Base-by-base conservation (phyloP, 2,329 filamentous ascomycete species). In the Tolypocladium ovalisporum region DNA sequence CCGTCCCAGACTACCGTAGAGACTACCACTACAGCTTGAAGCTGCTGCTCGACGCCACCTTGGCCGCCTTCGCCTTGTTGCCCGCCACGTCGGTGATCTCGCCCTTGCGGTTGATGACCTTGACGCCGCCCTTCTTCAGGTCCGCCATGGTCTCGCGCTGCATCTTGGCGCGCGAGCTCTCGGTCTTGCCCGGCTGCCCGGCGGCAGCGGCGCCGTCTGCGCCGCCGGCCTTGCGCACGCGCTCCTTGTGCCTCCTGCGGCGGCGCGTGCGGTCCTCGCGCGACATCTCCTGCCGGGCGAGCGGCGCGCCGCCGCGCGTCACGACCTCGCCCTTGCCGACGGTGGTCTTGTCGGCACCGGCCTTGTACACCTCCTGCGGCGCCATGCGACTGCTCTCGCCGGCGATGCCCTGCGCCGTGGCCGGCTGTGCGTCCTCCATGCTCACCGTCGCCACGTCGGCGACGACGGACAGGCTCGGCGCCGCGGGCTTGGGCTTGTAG, bases 361-460 rank as follows among this genome's bases (percentile, higher is more conserved):
- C 85, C 65, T 84, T 85, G 77, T 97, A 99, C 32, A 99, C 80
- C 72, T 99, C 94, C 69, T 97, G 94, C 3, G 94, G 94, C 52
- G 94, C 94, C 59, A 99, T 82, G 77, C 88, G 88, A 66, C 86
- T 89, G 62, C 83, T 77, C 52, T 80, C 82, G 56, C 84, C 84
- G 17, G 79, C 79, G 58, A 91, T 83, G 47, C 88, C 89, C 66
- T 86, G 85, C 49, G 89, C 88, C 0, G 87, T 90, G 19, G 88
- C 87, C 9, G 94, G 93, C 65, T 96, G 88, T 1, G 91, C 93
- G 68, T 99, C 94, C 76, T 99, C 94, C 88, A 97, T 96, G 63
- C 83, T 81, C 62, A 97, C 86, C 4, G 89, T 90, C n/a, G 92
- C 90, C 4, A 94, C 89, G 72, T 97, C 93, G 32, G 90, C 82